phyloP scores from a whole-genome alignment of 371 early-diverging fungal genomes.

The Apophysomyces elegans region DNA sequence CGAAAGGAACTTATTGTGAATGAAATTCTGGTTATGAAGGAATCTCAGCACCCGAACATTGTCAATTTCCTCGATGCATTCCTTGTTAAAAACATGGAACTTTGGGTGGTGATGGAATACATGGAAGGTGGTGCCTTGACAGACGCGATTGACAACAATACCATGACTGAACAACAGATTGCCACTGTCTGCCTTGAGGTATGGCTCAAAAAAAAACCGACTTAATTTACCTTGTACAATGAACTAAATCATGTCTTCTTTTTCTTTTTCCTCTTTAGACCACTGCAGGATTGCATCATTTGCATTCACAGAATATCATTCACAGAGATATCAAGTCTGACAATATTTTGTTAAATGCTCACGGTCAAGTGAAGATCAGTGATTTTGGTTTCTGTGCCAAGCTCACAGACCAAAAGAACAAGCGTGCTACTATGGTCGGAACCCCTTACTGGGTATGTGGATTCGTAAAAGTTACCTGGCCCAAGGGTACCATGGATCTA shows the following conservation, averaged over 20 bases:
- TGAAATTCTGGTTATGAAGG: conserved; percentile 96
- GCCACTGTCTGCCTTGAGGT: conserved; percentile 90
- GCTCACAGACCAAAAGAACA: conserved; percentile 80
- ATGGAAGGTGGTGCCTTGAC: conserved; percentile 99
- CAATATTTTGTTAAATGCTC: conserved; percentile 85
- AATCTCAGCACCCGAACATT: conserved; percentile 93
- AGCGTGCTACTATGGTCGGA: conserved; percentile 96
- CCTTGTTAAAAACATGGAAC: conserved; percentile 77
- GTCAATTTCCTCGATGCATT: conserved; percentile 93
- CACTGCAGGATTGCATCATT: conserved; percentile 86
- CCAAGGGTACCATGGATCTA: background rate
- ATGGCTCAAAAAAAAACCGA: conserved; percentile 14
- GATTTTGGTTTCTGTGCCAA: conserved; percentile 95
- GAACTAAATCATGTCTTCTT: background rate
- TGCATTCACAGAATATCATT: conserved; percentile 92
- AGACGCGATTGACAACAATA: conserved; percentile 94
- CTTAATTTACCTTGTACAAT: background rate
- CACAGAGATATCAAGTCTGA: conserved; percentile 98
- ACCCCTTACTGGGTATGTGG: conserved; percentile 86
- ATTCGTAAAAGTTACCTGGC: background rate
- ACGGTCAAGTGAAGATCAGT: conserved; percentile 94
- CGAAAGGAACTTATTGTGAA: conserved; percentile 94
- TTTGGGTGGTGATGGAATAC: conserved; percentile 99
- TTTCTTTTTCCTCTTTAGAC: conserved; percentile 44
- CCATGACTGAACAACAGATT: conserved; percentile 90